These are phyloP conservation scores for Trichoderma sp. DNA, from an alignment of 2,329 filamentous ascomycete species.

Conservation along the genomic window DNA sequence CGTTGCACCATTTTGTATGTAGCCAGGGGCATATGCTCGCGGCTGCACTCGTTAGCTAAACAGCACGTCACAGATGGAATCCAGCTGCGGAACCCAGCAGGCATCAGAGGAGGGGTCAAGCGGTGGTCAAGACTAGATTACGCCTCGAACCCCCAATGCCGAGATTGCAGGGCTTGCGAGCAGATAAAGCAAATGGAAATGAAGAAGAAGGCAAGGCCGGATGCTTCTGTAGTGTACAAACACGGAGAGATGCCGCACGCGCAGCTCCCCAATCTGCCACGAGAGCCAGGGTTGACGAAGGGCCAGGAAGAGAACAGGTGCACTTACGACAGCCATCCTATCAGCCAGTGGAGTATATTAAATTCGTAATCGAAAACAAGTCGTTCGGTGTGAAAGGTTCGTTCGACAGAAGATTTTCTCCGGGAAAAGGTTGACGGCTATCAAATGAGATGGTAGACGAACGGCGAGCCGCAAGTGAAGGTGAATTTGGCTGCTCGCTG, in stretches of 20 bases:
- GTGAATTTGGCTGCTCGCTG: conserved; percentile 24
- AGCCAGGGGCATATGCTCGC: conserved; percentile 54
- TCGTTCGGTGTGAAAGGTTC: conserved; percentile 5
- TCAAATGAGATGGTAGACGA: conserved; percentile 13
- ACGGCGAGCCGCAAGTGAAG: conserved; percentile 19
- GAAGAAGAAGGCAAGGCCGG: not conserved
- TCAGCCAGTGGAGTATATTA: conserved; percentile 35
- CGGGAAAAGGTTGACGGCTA: conserved; percentile 11
- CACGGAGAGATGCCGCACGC: conserved; percentile 22
- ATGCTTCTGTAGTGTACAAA: not conserved
- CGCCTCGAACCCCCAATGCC: not conserved
- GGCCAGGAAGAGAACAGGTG: conserved; percentile 18
- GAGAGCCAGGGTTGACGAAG: conserved; percentile 11
- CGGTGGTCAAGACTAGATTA: not conserved
- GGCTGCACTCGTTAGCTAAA: conserved; percentile 39
- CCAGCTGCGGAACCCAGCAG: not conserved
- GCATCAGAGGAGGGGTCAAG: not conserved
- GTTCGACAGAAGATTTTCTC: conserved; percentile 22
- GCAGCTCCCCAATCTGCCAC: conserved; percentile 17
- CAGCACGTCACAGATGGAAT: not conserved
- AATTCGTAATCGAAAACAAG: conserved; percentile 14
- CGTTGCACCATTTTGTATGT: conserved; percentile 64
- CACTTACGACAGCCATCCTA: conserved; percentile 50
- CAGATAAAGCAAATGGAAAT: not conserved
- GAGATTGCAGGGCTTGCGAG: not conserved